These are phyloP conservation scores for Phoma sp. DNA, from an alignment of 2,329 filamentous ascomycete species.

Conservation along the genomic window DNA sequence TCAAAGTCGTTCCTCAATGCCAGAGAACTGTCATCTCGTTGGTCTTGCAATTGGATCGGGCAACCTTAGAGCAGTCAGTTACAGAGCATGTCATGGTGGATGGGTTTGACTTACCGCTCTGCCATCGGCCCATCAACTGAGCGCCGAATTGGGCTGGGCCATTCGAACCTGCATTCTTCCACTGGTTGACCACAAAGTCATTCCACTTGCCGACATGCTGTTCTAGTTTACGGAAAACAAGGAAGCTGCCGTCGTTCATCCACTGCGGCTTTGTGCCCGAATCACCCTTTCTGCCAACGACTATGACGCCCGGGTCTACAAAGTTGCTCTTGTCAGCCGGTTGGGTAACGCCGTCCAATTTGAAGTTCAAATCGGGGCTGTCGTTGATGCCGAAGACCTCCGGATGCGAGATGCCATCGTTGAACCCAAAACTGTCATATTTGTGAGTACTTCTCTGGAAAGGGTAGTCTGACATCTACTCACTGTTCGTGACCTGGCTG, in stretches of 20 bases:
- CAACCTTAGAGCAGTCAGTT: conserved; percentile 1
- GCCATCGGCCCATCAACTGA: conserved; percentile 17
- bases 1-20: conserved; percentile 11
- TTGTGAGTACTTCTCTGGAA: neutral
- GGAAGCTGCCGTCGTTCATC: conserved; percentile 16
- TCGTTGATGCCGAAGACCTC: conserved; percentile 12
- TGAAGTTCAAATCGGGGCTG: conserved; percentile 1
- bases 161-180: conserved; percentile 5
- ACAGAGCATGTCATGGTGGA: neutral
- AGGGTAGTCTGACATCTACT: neutral
- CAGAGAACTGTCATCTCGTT: conserved; percentile 1
- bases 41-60: conserved; percentile 5
- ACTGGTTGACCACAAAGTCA: conserved; percentile 7
- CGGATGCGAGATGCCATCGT: conserved; percentile 17
- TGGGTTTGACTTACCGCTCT: conserved; percentile 3
- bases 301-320: conserved; percentile 12
- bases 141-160: conserved; percentile 9
- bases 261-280: conserved; percentile 7
- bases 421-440: conserved; percentile 9
- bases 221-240: conserved; percentile 15
- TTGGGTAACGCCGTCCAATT: conserved; percentile 9
- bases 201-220: conserved; percentile 18
- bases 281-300: conserved; percentile 9
- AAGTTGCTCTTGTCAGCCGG: conserved; percentile 6
- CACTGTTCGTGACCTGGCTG: conserved; percentile 14